Conservation (phyloP, 768 basidiomycete species). For the Psilocybe subaeruginosa region DNA sequence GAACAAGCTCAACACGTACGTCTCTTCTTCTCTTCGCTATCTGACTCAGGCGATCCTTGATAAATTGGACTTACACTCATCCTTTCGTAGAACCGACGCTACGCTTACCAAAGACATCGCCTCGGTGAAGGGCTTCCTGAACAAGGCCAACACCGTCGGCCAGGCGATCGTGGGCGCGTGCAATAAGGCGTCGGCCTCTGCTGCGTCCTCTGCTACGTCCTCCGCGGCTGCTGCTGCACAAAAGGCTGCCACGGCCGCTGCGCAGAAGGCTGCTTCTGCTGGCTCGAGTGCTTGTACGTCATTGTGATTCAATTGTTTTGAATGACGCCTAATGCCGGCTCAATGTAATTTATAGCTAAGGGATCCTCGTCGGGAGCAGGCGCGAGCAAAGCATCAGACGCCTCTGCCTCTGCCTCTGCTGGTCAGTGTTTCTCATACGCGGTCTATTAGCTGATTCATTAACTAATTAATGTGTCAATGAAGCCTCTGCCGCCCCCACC, state of each 20-base stretch:
- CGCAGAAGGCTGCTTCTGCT: slow-evolving; percentile 11
- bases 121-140: slow-evolving; percentile 23
- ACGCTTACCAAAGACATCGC: slow-evolving; percentile 21
- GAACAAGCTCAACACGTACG: slow-evolving; percentile 24
- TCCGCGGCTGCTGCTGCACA: slow-evolving; percentile 14
- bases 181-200: slow-evolving; percentile 17
- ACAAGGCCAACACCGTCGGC: slow-evolving; percentile 24
- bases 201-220: slow-evolving; percentile 5
- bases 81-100: slow-evolving; percentile 18
- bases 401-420: slow-evolving; percentile 9
- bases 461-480: neutral
- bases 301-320: too few relatives aligned
- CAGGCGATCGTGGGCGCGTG: slow-evolving; percentile 25
- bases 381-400: slow-evolving; percentile 14
- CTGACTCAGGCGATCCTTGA: neutral
- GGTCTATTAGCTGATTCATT: too few relatives aligned
- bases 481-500: slow-evolving; percentile 13
- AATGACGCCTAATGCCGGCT: neutral
- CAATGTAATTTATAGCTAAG: slow-evolving; percentile 9
- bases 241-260: neutral
- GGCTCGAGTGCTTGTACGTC: slow-evolving; percentile 16
- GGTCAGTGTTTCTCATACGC: neutral
- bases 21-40: neutral
- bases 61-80: neutral
- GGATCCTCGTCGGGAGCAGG: slow-evolving; percentile 14